phyloP scores from a whole-genome alignment of 495 filamentous ascomycete species.

The Hypomontagnella submonticulosa region DNA sequence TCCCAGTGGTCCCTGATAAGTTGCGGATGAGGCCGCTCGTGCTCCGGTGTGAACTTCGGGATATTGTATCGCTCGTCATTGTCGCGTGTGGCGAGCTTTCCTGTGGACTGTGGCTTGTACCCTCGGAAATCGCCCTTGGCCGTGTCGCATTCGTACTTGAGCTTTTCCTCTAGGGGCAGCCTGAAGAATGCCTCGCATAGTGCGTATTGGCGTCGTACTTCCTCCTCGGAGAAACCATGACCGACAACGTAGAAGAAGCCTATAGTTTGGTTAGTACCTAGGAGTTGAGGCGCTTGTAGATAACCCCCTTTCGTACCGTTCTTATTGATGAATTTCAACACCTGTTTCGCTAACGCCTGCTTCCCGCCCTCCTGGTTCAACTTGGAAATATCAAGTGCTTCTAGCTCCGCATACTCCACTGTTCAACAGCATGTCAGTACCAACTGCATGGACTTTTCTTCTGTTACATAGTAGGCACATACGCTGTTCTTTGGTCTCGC shows the following conservation, averaged over 20 bases:
- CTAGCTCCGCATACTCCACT: slow-evolving; percentile 52
- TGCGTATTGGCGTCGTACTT: slow-evolving; percentile 67
- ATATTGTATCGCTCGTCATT: slow-evolving; percentile 68
- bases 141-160: slow-evolving; percentile 60
- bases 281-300: neutral
- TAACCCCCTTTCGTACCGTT: slow-evolving; percentile 35
- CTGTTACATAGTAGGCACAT: neutral
- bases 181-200: slow-evolving; percentile 65
- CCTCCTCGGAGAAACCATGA: slow-evolving; percentile 65
- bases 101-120: slow-evolving; percentile 51
- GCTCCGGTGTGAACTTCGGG: slow-evolving; percentile 61
- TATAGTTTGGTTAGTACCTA: slow-evolving; percentile 15
- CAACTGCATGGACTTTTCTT: neutral
- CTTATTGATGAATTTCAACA: slow-evolving; percentile 51
- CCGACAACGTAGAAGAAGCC: slow-evolving; percentile 67
- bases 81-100: slow-evolving; percentile 52
- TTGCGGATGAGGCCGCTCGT: slow-evolving; percentile 56
- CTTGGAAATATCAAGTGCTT: slow-evolving; percentile 63
- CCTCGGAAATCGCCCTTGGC: slow-evolving; percentile 61
- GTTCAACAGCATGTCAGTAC: neutral
- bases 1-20: slow-evolving; percentile 52
- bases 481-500: slow-evolving; percentile 32
- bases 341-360: slow-evolving; percentile 61
- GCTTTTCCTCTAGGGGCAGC: slow-evolving; percentile 65
- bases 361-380: slow-evolving; percentile 64